Conservation (phyloP, 345 rosid genomes). For the Salix viminalis region DNA sequence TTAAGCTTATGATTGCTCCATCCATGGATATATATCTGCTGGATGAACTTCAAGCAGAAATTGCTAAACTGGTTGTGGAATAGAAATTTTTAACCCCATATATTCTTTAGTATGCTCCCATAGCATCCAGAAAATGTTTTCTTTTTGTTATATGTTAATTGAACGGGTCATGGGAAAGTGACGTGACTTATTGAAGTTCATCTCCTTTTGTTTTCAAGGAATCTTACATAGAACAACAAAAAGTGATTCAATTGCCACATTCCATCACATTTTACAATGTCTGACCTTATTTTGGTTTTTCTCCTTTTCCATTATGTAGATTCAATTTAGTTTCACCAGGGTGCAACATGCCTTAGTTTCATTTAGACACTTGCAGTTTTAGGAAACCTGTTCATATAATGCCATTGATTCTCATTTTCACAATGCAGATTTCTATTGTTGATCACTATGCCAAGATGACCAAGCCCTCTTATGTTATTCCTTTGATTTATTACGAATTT, state of each 20-base stretch:
- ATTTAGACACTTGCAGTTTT: background rate
- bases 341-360: background rate
- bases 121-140: background rate
- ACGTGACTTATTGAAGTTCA: background rate
- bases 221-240: too few relatives aligned
- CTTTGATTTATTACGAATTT: background rate
- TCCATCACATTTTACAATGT: too few relatives aligned
- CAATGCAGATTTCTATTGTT: background rate
- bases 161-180: background rate
- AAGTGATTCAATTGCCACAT: background rate
- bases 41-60: background rate
- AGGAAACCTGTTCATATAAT: background rate
- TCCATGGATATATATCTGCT: background rate
- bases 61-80: background rate
- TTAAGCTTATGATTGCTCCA: background rate
- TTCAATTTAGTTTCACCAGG: background rate
- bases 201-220: background rate
- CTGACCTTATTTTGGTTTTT: background rate
- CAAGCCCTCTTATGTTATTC: background rate
- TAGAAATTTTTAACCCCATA: background rate
- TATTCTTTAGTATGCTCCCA: background rate
- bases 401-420: background rate
- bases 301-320: too few relatives aligned
- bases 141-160: background rate
- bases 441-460: background rate